Conservation (phyloP, 768 basidiomycete genomes). For the Boletus rufocinnamomeus region DNA sequence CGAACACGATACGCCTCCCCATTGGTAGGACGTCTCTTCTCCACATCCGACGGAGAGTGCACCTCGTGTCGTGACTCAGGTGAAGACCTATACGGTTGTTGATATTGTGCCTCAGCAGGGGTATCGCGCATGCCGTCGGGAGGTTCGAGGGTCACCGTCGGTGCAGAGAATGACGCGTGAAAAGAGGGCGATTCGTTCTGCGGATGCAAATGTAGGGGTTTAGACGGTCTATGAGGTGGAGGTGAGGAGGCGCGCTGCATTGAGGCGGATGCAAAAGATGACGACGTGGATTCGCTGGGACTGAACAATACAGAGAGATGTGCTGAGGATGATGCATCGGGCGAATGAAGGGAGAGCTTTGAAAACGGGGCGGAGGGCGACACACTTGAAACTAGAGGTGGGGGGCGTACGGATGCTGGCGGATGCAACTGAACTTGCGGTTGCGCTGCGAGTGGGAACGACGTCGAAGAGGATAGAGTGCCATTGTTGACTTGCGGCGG, state of each 20-base stretch:
- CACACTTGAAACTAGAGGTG: conserved; percentile 14
- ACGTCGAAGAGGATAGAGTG: conserved; percentile 2
- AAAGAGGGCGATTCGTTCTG: conserved; percentile 20
- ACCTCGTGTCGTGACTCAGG: conserved; percentile 13
- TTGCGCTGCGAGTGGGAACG: background rate
- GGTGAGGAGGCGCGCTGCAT: conserved; percentile 6
- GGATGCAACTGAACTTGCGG: background rate
- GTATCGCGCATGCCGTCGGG: conserved; percentile 26
- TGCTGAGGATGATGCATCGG: conserved; percentile 23
- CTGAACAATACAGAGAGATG: conserved; percentile 12
- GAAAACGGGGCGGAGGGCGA: conserved; percentile 55
- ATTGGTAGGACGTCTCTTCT: conserved; percentile 11
- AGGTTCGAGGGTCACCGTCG: conserved; percentile 8
- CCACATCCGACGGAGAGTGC: conserved; percentile 2
- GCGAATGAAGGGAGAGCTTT: conserved; percentile 49
- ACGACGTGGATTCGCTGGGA: conserved; percentile 8
- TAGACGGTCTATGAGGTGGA: conserved; percentile 23
- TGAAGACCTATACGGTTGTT: conserved; percentile 19
- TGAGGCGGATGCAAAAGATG: background rate
- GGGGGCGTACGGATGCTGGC: background rate
- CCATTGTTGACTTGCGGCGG: background rate
- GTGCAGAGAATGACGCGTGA: conserved; percentile 6
- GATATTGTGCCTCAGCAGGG: conserved; percentile 25
- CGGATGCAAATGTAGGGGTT: conserved; percentile 32
- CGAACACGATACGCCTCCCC: conserved; percentile 29